Evolutionary conservation across 2,329 filamentous ascomycete genomes (phyloP).

Genomic region (Xylariaceae sp.): DNA sequence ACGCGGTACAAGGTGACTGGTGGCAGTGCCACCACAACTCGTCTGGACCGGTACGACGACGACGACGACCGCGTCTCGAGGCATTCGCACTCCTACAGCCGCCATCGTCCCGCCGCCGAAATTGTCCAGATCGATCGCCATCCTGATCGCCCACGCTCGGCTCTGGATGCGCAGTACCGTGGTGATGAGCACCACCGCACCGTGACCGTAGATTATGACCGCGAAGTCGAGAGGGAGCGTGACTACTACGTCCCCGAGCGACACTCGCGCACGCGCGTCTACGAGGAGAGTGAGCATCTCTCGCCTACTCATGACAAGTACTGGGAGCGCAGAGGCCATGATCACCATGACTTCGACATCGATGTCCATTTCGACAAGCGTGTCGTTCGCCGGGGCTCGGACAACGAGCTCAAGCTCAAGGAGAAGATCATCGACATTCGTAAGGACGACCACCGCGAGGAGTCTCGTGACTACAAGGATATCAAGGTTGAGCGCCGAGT

Average conservation of each 20-base stretch:
- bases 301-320: slow-evolving; percentile 36
- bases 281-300: slow-evolving; percentile 40
- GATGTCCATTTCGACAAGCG: slow-evolving; percentile 42
- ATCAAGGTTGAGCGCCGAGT: slow-evolving; percentile 31
- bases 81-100: slow-evolving; percentile 26
- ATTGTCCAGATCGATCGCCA: slow-evolving; percentile 33
- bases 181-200: slow-evolving; percentile 31
- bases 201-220: slow-evolving; percentile 30
- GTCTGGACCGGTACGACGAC: slow-evolving; percentile 27
- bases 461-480: slow-evolving; percentile 28
- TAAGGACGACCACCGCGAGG: slow-evolving; percentile 23
- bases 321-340: slow-evolving; percentile 38
- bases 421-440: slow-evolving; percentile 45
- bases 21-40: slow-evolving; percentile 20
- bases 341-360: slow-evolving; percentile 37
- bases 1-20: slow-evolving; percentile 32
- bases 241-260: slow-evolving; percentile 26
- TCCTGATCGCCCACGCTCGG: slow-evolving; percentile 49
- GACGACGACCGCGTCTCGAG: slow-evolving; percentile 28
- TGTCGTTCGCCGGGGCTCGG: slow-evolving; percentile 37
- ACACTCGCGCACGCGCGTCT: slow-evolving; percentile 28
- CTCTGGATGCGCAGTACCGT: slow-evolving; percentile 39
- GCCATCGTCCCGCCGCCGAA: slow-evolving; percentile 23
- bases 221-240: slow-evolving; percentile 29
- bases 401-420: slow-evolving; percentile 51